Conservation (phyloP, 2,329 filamentous ascomycete species). For the Esteya vermicola region DNA sequence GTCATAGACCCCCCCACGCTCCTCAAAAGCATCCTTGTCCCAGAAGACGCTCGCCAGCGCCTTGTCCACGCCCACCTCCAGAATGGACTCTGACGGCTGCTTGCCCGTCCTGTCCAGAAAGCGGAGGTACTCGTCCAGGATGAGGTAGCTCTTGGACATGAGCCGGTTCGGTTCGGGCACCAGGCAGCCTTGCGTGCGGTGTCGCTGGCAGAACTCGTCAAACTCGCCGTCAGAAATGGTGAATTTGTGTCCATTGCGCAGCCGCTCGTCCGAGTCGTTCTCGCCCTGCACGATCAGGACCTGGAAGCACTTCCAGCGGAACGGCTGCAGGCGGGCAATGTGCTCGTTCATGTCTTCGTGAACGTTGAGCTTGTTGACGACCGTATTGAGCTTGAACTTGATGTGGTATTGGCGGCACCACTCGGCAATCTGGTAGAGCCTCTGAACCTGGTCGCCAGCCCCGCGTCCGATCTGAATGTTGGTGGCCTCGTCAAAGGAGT, state of each 20-base stretch:
- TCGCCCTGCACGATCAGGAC: not conserved
- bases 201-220: not conserved
- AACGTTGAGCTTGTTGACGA: not conserved
- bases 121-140: slow-evolving; percentile 1
- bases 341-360: not conserved
- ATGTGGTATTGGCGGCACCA: not conserved
- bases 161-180: slow-evolving; percentile 1
- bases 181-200: not conserved
- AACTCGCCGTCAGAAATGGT: not conserved
- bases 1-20: not conserved
- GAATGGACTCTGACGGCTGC: not conserved
- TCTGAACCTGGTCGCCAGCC: not conserved
- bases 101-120: not conserved
- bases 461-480: not conserved
- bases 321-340: not conserved
- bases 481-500: not conserved
- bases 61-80: not conserved
- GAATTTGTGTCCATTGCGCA: not conserved
- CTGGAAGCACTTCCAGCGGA: slow-evolving; percentile 2
- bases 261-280: not conserved
- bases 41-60: not conserved
- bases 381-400: slow-evolving; percentile 2
- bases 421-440: not conserved
- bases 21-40: not conserved
- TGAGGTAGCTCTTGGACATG: slow-evolving; percentile 1